Percentiles rank a stretch among this genome's conserved stretches.
Conservation (phyloP, 345 rosid genomes). For the thale cress (Arabidopsis thaliana) region TAIR10.1 NC_003070.9:12442001-12442500, state of each 20-base stretch:
- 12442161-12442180: constrained; percentile 68
- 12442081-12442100: constrained; percentile 56
- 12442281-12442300: constrained; percentile 53
- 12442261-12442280: constrained; percentile 66
- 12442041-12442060: constrained; percentile 79
- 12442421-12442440: constrained; percentile 82
- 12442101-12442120: constrained; percentile 61
- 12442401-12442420: constrained; percentile 60
- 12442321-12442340: constrained; percentile 65
- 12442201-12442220: constrained; percentile 73
- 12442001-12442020: constrained; percentile 62
- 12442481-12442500: constrained; percentile 64
- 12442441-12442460: constrained; percentile 83
- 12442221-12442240: constrained; percentile 90
- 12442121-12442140: constrained; percentile 76
- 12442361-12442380: constrained; percentile 66
- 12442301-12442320: constrained; percentile 64
- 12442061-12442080: constrained; percentile 75
- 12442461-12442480: constrained; percentile 77
- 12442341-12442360: constrained; percentile 89
- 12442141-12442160: constrained; percentile 85
- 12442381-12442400: constrained; percentile 65
- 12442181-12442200: constrained; percentile 55
- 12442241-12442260: constrained; percentile 80
- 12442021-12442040: constrained; percentile 75